phyloP scores from a whole-genome alignment of 208 protist genomes.

The Acanthamoeba sp. region DNA sequence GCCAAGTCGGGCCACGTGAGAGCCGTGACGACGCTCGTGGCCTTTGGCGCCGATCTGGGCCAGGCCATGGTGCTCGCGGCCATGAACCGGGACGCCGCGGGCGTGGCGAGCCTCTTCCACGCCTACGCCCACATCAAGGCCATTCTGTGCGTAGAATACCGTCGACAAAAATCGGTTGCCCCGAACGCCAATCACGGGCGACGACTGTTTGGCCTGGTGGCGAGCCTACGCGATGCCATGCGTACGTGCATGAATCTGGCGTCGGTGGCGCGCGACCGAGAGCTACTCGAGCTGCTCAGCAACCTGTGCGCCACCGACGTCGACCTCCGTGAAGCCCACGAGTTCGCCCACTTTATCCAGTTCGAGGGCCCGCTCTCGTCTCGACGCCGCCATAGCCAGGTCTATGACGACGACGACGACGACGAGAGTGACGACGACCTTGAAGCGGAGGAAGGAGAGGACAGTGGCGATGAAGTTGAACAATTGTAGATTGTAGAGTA shows the following conservation, averaged over 20 bases:
- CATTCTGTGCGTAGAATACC: background rate
- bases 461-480: background rate
- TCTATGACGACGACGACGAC: background rate
- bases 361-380: background rate
- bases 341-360: constrained; percentile 10
- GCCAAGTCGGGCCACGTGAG: background rate
- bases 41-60: constrained; percentile 27
- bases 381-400: background rate
- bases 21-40: background rate
- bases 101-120: background rate
- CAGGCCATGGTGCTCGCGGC: background rate
- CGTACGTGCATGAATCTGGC: constrained; percentile 23
- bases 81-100: background rate
- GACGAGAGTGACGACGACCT: background rate
- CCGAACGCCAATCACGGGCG: background rate
- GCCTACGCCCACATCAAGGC: background rate
- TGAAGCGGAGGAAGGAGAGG: no score
- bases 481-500: background rate
- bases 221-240: background rate
- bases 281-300: background rate
- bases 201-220: background rate
- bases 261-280: background rate
- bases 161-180: background rate
- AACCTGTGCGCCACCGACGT: constrained; percentile 7
- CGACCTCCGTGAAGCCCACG: background rate